A percentile compares a stretch with the other conserved stretches of the same genome.
Conservation (phyloP, 176 grass and related monocot species). For the Neostapfia colusana region DNA sequence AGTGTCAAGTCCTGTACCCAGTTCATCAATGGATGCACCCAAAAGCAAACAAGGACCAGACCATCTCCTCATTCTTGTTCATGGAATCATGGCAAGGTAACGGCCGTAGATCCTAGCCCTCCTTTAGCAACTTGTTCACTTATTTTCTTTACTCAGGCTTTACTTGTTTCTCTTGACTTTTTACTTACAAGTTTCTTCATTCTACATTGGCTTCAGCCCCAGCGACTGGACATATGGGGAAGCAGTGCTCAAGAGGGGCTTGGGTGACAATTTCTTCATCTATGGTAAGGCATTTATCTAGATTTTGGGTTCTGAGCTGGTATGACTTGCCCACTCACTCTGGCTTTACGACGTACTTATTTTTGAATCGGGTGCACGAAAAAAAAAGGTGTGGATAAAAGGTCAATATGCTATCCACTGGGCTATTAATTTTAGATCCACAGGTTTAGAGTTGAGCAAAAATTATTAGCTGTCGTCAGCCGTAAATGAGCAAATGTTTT, state of each 20-base stretch:
- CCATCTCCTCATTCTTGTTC: slow-evolving; percentile 87
- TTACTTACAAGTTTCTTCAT: slow-evolving; percentile 20
- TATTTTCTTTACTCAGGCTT: not conserved
- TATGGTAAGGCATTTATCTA: slow-evolving; percentile 54
- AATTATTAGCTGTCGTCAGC: not conserved
- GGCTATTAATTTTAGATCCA: not conserved
- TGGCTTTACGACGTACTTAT: not conserved
- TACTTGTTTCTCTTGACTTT: not conserved
- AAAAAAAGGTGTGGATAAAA: no score
- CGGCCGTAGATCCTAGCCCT: not conserved
- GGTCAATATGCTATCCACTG: not conserved
- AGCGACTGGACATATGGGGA: slow-evolving; percentile 80
- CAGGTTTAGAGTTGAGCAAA: slow-evolving; percentile 18
- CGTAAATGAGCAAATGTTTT: slow-evolving; percentile 21
- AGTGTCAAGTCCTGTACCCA: not conserved
- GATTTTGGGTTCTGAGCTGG: not conserved
- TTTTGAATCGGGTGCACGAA: not conserved
- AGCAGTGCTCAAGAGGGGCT: slow-evolving; percentile 54
- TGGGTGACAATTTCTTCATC: slow-evolving; percentile 71
- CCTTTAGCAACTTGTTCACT: not conserved
- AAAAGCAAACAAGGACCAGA: slow-evolving; percentile 57
- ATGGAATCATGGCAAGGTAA: slow-evolving; percentile 89
- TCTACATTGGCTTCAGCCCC: slow-evolving; percentile 43
- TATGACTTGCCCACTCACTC: not conserved
- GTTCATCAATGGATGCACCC: slow-evolving; percentile 35